These are phyloP conservation scores for Aegle marmelos DNA, from an alignment of 345 rosid genomes.

Conservation along the genomic window DNA sequence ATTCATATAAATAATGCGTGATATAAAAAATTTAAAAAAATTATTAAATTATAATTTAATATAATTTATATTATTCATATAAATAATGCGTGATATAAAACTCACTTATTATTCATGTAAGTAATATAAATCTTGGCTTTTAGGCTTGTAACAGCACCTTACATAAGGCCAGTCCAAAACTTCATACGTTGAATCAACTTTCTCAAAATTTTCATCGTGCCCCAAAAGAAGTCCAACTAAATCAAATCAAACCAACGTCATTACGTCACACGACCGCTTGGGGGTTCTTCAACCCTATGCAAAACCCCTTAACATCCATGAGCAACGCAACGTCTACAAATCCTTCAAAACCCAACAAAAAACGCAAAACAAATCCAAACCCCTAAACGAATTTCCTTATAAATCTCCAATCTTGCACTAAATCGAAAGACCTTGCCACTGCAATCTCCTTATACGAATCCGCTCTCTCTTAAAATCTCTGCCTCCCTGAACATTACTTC, in stretches of 20 bases:
- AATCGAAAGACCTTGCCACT: slow-evolving; percentile 54
- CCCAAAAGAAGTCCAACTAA: neutral
- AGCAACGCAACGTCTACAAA: slow-evolving; percentile 3
- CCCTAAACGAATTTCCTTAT: slow-evolving; percentile 56
- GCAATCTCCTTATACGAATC: slow-evolving; percentile 68
- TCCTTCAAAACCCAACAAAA: slow-evolving; percentile 36
- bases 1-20: too few species aligned
- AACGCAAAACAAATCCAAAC: slow-evolving; percentile 37
- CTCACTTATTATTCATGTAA: too few species aligned
- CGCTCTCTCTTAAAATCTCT: slow-evolving; percentile 34
- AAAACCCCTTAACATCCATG: neutral
- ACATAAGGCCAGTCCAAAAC: too few species aligned
- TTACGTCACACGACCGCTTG: neutral
- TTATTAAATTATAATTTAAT: too few species aligned
- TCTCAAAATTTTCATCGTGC: neutral
- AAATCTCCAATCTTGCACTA: slow-evolving; percentile 61
- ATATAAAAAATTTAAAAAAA: too few species aligned
- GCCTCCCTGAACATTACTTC: slow-evolving; percentile 54
- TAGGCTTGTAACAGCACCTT: too few species aligned
- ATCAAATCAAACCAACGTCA: neutral
- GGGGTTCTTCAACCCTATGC: neutral
- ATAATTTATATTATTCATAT: too few species aligned
- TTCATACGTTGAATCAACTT: neutral
- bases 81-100: too few species aligned
- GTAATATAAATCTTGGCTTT: too few species aligned